Base-by-base conservation (phyloP, 2,329 filamentous ascomycete species). In the Fonsecaea monophora region DNA sequence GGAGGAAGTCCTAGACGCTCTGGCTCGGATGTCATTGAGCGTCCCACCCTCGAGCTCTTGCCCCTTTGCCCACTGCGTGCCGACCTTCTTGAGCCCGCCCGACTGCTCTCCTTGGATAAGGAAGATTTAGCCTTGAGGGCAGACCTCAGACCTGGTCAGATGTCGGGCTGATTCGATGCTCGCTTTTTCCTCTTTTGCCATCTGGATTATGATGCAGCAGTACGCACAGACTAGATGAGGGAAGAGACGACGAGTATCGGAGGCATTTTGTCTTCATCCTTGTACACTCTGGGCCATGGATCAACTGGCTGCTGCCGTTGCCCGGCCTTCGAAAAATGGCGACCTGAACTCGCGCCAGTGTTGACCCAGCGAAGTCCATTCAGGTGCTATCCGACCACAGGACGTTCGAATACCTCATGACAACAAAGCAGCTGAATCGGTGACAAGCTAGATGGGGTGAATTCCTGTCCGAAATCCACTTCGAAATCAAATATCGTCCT, bases 1-100 rank as follows among this genome's bases (percentile, higher is more conserved):
- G 37, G 77, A 78, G 58, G 73, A 75, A 21, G 69, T 74, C 38
- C 64, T 63, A n/a, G 78, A 78, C 38, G 74, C 75, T 37, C 25
- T n/a, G 56, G 53, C 42, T 59, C 61, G 1, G 61, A 32, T 6
- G 58, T 61, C 6, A 13, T 25, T 30, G 63, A 53, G 30, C 56
- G 21, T 9, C 35, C 60, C 50, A 57, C 38, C 40, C 62, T 53
- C 25, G 40, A 57, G 13, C 34, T 8, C 18, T 18, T 38, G 3
- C 38, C 32, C 30, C 64, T 66, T 45, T 60, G 57, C 18, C 18
- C 55, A 42, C 64, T 68, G 9, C 50, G 61, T 21, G 21, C 57
- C 15, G 66, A 67, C 55, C 58, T 68, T 34, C 65, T 70, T 10
- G 70, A 72, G 48, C 68, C 69, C 9, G 68, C 65, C 35, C 66